Evolutionary conservation across 805 yeast genomes (phyloP).

Genomic region (Cyberlindnera americana): DNA sequence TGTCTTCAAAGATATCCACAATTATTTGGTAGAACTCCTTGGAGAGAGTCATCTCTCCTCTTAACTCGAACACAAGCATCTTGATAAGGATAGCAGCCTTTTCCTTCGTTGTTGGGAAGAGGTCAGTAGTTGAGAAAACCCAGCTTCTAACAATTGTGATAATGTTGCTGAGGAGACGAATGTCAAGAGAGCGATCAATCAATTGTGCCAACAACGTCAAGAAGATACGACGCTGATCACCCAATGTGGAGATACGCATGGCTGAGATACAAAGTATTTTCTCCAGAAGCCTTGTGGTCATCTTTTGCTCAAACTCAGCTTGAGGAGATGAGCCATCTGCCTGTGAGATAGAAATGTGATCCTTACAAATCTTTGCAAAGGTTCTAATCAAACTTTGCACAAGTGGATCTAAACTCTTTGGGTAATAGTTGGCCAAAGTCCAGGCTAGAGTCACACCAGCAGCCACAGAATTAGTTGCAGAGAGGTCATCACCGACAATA

Average conservation of each 20-base stretch:
- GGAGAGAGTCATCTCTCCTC: constrained; percentile 78
- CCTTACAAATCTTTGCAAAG: constrained; percentile 84
- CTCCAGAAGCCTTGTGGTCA: constrained; percentile 72
- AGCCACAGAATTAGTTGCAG: constrained; percentile 69
- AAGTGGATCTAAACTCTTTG: constrained; percentile 69
- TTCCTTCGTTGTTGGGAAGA: constrained; percentile 93
- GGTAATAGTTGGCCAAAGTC: constrained; percentile 75
- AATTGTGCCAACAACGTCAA: constrained; percentile 82
- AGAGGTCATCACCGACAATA: constrained; percentile 76
- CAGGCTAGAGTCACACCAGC: constrained; percentile 83
- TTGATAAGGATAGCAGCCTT: constrained; percentile 91
- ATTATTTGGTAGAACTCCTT: constrained; percentile 82
- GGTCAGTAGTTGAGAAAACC: constrained; percentile 80
- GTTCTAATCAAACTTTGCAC: constrained; percentile 80
- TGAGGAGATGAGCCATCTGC: constrained; percentile 34
- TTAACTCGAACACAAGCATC: constrained; percentile 87
- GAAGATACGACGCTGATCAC: constrained; percentile 90
- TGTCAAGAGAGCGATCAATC: constrained; percentile 83
- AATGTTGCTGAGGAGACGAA: constrained; percentile 67
- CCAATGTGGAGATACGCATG: constrained; percentile 77
- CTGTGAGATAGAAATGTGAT: constrained; percentile 62
- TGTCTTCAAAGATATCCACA: constrained; percentile 81
- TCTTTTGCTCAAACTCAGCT: constrained; percentile 69
- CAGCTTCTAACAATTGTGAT: constrained; percentile 78
- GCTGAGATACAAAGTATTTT: constrained; percentile 76